Conservation (phyloP, 345 rosid genomes). For the Cochlearia excelsa region DNA sequence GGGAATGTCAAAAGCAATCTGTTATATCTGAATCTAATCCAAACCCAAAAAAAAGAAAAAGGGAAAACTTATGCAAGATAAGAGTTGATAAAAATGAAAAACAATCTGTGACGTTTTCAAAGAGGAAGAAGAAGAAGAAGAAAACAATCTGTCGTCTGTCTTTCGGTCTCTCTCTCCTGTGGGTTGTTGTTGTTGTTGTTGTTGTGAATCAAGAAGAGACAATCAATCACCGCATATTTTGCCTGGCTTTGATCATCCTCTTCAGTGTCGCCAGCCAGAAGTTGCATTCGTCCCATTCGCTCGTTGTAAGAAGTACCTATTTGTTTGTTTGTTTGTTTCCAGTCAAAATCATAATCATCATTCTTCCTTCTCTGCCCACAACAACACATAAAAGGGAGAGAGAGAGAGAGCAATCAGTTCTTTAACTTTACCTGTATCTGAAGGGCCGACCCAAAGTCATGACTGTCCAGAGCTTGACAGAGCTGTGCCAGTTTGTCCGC, state of each 20-base stretch:
- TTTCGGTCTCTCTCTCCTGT: conserved; percentile 14
- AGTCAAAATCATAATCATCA: too few relatives aligned
- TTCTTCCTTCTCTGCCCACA: too few relatives aligned
- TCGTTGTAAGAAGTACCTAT: conserved; percentile 88
- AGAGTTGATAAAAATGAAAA: too few relatives aligned
- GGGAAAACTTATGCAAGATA: too few relatives aligned
- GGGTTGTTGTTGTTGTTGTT: background rate
- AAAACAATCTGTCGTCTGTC: background rate
- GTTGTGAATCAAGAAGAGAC: too few relatives aligned
- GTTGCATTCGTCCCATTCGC: conserved; percentile 99
- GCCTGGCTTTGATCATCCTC: conserved; percentile 91
- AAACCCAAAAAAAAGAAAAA: too few relatives aligned
- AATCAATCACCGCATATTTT: conserved; percentile 51
- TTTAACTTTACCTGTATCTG: conserved; percentile 72
- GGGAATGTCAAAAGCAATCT: too few relatives aligned
- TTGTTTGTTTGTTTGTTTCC: background rate
- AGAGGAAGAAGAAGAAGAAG: too few relatives aligned
- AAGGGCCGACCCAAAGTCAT: conserved; percentile 72
- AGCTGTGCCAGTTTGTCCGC: conserved; percentile 86
- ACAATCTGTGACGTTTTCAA: too few relatives aligned
- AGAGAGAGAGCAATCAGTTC: background rate
- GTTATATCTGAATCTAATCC: too few relatives aligned
- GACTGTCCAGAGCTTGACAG: conserved; percentile 83
- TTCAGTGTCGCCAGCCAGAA: conserved; percentile 90
- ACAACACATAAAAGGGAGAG: too few relatives aligned